Conservation (phyloP, 768 basidiomycete species). For the Agaricus bisporus region DNA sequence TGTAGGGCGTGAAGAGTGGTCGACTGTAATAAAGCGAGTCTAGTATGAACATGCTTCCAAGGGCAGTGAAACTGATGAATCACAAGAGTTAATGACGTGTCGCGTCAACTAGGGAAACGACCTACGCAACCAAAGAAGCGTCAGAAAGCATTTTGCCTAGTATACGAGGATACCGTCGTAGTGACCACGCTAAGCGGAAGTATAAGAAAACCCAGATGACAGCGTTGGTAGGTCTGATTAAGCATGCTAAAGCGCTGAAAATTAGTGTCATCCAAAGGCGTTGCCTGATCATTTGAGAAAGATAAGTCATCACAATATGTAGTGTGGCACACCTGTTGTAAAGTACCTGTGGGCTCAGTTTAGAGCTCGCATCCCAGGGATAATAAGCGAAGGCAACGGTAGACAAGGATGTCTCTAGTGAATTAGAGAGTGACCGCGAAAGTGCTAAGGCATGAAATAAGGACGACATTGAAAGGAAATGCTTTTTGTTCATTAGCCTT, state of each 20-base stretch:
- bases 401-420: constrained; percentile 83
- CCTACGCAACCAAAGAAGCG: constrained; percentile 40
- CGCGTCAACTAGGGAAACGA: background rate
- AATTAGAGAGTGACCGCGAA: constrained; percentile 88
- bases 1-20: constrained; percentile 68
- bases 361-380: constrained; percentile 54
- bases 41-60: constrained; percentile 30
- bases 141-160: constrained; percentile 32
- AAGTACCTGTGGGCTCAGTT: constrained; percentile 30
- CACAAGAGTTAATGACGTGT: background rate
- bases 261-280: constrained; percentile 31
- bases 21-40: constrained; percentile 71
- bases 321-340: constrained; percentile 27
- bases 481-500: constrained; percentile 31
- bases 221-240: constrained; percentile 83
- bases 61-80: constrained; percentile 19
- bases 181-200: constrained; percentile 46
- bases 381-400: constrained; percentile 72
- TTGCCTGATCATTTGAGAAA: constrained; percentile 21
- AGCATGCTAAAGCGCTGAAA: constrained; percentile 73
- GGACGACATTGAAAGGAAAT: constrained; percentile 75
- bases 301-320: background rate
- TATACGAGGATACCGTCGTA: constrained; percentile 29
- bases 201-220: constrained; percentile 81
- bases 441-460: constrained; percentile 84